Percentiles rank a stretch among this genome's conserved stretches.
Evolutionary conservation across 2,329 filamentous ascomycete species (phyloP).

Genomic region (Aciculosporium take): DNA sequence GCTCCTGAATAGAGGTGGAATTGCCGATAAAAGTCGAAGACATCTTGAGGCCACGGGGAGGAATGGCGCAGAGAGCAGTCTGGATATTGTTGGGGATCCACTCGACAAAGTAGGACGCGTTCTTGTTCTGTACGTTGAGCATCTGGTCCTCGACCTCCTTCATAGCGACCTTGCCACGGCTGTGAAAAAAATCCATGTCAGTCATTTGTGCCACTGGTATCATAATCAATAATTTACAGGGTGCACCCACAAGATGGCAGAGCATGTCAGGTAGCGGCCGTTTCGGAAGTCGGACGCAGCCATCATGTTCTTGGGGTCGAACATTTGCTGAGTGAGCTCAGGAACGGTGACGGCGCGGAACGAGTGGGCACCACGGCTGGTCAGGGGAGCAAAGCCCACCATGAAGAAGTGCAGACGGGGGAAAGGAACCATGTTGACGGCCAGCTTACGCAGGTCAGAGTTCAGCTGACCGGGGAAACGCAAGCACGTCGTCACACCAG

Average conservation of each 20-base stretch:
- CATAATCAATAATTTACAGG: too few species aligned
- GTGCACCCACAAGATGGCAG: constrained; percentile 98
- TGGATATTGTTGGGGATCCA: constrained; percentile 99
- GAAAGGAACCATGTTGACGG: constrained; percentile 98
- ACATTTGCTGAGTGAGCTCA: constrained; percentile 99
- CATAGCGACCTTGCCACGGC: constrained; percentile 99
- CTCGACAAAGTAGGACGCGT: constrained; percentile 97
- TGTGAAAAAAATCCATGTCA: too few species aligned
- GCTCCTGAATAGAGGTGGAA: constrained; percentile 98
- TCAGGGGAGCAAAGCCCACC: constrained; percentile 97
- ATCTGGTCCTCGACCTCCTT: constrained; percentile 99
- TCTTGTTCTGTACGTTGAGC: constrained; percentile 99
- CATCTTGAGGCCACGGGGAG: constrained; percentile 95
- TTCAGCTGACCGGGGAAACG: constrained; percentile 99
- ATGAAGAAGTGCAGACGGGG: constrained; percentile 99
- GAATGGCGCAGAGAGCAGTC: constrained; percentile 97
- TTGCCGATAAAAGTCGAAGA: constrained; percentile 98
- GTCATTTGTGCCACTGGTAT: too few species aligned
- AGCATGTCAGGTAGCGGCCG: constrained; percentile 98
- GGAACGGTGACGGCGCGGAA: constrained; percentile 97
- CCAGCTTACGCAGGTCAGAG: constrained; percentile 97
- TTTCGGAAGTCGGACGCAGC: constrained; percentile 99
- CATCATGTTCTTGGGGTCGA: constrained; percentile 99
- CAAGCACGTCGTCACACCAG: constrained; percentile 92
- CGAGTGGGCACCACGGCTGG: constrained; percentile 66